Conservation (phyloP, 2,329 filamentous ascomycete genomes). For the Ophiosphaerella herpotricha region DNA sequence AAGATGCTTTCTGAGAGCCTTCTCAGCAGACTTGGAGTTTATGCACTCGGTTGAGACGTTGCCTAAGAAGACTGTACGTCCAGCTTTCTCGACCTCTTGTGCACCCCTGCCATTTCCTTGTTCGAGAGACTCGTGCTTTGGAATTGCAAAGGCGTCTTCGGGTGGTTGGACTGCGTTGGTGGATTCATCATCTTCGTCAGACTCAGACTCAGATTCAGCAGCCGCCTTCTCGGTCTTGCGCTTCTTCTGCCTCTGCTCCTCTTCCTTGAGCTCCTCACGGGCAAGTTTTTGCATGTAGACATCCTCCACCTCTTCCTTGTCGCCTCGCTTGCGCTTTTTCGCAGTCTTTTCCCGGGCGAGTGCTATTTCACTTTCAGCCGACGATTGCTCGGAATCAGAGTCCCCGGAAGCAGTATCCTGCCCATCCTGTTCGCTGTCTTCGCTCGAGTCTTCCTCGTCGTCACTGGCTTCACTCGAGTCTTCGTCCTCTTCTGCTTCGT, state of each 20-base stretch:
- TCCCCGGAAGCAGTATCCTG: constrained; percentile 18
- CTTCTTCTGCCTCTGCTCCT: constrained; percentile 45
- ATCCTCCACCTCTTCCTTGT: constrained; percentile 70
- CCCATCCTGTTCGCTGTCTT: constrained; percentile 32
- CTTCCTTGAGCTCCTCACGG: constrained; percentile 50
- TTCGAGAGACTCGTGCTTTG: constrained; percentile 56
- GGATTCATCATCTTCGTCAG: constrained; percentile 25
- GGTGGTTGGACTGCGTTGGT: constrained; percentile 41
- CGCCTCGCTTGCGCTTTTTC: constrained; percentile 56
- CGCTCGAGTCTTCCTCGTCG: constrained; percentile 40
- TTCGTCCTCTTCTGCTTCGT: constrained; percentile 53
- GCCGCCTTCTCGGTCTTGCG: constrained; percentile 37
- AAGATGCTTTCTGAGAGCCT: constrained; percentile 75
- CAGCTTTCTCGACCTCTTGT: constrained; percentile 78
- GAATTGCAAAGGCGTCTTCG: constrained; percentile 58
- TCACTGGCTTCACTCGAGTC: constrained; percentile 38
- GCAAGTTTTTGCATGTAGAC: constrained; percentile 70
- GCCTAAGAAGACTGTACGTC: constrained; percentile 87
- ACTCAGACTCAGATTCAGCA: constrained; percentile 18
- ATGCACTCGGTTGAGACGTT: constrained; percentile 87
- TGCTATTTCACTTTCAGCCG: constrained; percentile 28
- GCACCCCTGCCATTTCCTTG: constrained; percentile 46
- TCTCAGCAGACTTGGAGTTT: constrained; percentile 79
- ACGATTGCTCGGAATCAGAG: constrained; percentile 14
- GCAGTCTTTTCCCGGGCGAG: constrained; percentile 34